Conservation (phyloP, 805 yeast species). For the Sugiyamaella marilandica region DNA sequence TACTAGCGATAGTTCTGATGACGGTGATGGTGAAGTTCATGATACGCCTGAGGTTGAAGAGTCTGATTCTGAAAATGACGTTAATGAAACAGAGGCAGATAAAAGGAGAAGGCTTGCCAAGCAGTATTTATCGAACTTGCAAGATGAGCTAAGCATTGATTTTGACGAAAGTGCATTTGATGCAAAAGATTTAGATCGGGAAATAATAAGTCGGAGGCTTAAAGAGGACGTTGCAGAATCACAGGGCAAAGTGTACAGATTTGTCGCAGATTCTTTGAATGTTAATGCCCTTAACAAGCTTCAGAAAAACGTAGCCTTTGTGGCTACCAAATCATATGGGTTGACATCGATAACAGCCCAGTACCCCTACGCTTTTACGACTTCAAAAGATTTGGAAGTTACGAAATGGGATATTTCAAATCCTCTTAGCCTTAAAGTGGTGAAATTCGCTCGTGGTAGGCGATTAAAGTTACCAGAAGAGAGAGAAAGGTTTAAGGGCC, state of each 20-base stretch:
- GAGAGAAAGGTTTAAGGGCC: constrained; percentile 62
- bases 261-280: constrained; percentile 48
- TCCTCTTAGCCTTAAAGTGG: constrained; percentile 55
- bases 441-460: constrained; percentile 53
- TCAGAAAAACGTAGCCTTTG: constrained; percentile 5
- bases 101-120: constrained; percentile 91
- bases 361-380: constrained; percentile 66
- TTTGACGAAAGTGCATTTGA: constrained; percentile 54
- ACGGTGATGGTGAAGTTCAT: constrained; percentile 3
- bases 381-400: constrained; percentile 74
- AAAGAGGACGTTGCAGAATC: constrained; percentile 86
- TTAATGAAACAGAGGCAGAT: constrained; percentile 61
- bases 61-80: constrained; percentile 12
- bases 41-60: constrained; percentile 16
- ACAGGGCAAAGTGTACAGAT: constrained; percentile 76
- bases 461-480: constrained; percentile 26
- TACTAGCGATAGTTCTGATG: constrained; percentile 15
- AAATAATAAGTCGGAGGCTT: constrained; percentile 73
- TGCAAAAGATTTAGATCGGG: constrained; percentile 87
- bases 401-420: constrained; percentile 72
- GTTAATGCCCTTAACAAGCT: constrained; percentile 31
- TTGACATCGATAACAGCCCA: constrained; percentile 40
- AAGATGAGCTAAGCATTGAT: constrained; percentile 41
- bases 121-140: constrained; percentile 78
- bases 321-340: constrained; percentile 26